phyloP scores from a whole-genome alignment of 148 eudicot species.

The Diospyros lotus region DNA sequence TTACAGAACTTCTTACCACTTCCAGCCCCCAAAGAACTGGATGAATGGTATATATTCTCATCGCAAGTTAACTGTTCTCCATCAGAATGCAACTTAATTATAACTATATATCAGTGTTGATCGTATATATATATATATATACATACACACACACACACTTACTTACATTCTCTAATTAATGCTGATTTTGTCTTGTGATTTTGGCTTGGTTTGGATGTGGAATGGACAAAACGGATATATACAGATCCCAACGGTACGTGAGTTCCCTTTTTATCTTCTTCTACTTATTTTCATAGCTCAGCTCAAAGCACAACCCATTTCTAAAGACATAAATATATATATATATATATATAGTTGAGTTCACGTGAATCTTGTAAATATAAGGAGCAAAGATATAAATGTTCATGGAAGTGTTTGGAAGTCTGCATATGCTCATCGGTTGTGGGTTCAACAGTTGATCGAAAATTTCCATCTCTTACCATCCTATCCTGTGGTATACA shows the following conservation, averaged over 20 bases:
- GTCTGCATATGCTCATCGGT: neutral
- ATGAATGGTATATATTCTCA: slow-evolving; percentile 43
- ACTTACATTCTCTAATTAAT: neutral
- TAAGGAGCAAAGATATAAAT: neutral
- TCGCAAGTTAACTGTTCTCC: neutral
- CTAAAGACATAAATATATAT: neutral
- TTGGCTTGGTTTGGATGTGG: slow-evolving; percentile 6
- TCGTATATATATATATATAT: neutral
- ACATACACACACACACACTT: too few species aligned
- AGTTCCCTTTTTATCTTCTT: slow-evolving; percentile 9
- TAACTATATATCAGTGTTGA: too few species aligned
- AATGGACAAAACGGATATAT: slow-evolving; percentile 13
- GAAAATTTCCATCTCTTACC: too few species aligned
- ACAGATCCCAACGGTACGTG: slow-evolving; percentile 77
- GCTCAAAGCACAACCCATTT: neutral
- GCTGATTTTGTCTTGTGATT: neutral
- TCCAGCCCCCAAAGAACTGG: slow-evolving; percentile 72
- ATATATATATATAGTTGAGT: neutral
- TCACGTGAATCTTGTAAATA: slow-evolving; percentile 9
- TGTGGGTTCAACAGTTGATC: too few species aligned
- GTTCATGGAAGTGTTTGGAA: neutral
- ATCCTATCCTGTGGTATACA: too few species aligned
- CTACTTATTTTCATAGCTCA: too few species aligned
- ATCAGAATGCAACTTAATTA: neutral
- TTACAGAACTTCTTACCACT: slow-evolving; percentile 54